Percentiles rank a stretch among this genome's conserved stretches.
These are phyloP conservation scores for Carex littledalei DNA, from an alignment of 176 grass and related monocot species.

Conservation along the genomic window DNA sequence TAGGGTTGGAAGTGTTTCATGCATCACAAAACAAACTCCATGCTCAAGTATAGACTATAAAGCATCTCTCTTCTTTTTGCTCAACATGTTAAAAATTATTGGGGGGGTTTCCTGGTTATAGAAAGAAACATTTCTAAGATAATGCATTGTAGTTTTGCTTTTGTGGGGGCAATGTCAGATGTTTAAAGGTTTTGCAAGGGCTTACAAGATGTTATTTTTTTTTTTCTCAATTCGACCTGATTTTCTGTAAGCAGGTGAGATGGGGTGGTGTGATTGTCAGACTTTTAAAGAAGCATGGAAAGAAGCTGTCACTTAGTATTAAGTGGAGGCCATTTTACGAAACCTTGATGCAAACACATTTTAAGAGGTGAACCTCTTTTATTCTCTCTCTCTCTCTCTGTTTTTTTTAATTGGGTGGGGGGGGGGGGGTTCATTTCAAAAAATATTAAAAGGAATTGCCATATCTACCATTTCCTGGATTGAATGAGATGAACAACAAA, in stretches of 20 bases:
- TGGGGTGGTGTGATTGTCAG: slow-evolving; percentile 71
- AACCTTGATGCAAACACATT: slow-evolving; percentile 79
- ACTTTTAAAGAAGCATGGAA: slow-evolving; percentile 72
- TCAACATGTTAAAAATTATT: slow-evolving; percentile 10
- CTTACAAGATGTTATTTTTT: background rate
- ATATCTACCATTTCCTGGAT: background rate
- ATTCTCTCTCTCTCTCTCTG: background rate
- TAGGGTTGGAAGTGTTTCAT: slow-evolving; percentile 83
- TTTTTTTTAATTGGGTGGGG: background rate
- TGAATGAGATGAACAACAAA: background rate
- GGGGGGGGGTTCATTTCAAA: background rate
- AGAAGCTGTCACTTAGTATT: slow-evolving; percentile 60
- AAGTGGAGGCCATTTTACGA: slow-evolving; percentile 91
- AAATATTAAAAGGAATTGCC: background rate
- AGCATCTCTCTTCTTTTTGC: background rate
- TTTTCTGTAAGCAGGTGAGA: slow-evolving; percentile 61
- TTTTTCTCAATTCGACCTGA: background rate
- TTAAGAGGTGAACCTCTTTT: slow-evolving; percentile 60
- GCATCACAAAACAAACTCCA: slow-evolving; percentile 78
- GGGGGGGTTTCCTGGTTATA: background rate
- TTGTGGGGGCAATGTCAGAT: background rate
- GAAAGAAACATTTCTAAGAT: background rate
- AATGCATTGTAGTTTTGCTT: background rate
- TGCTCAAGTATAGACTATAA: slow-evolving; percentile 62
- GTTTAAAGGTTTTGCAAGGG: background rate